These are phyloP conservation scores for Monosporozyma aerobia DNA, from an alignment of 805 yeast genomes.

Conservation along the genomic window DNA sequence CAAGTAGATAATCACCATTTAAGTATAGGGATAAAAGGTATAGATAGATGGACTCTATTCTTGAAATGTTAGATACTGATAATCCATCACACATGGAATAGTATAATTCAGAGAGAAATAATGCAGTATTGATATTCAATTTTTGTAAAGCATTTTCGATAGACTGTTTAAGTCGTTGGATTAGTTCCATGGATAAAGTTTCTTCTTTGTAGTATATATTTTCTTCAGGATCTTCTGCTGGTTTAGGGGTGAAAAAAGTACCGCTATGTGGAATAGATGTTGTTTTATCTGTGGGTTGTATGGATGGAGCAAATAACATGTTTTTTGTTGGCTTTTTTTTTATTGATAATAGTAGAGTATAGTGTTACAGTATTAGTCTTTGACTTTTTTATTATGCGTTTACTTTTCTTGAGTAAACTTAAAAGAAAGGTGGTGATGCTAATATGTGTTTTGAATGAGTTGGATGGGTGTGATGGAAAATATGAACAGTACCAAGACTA, in stretches of 20 bases:
- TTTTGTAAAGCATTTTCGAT: conserved; percentile 20
- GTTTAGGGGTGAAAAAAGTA: not conserved
- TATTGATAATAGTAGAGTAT: not conserved
- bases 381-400: no score
- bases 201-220: not conserved
- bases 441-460: no score
- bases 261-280: not conserved
- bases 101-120: conserved; percentile 75
- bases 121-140: conserved; percentile 49
- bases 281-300: not conserved
- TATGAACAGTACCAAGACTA: no score
- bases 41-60: conserved; percentile 55
- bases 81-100: conserved; percentile 41
- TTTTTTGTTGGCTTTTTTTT: no score
- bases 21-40: conserved; percentile 60
- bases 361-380: no score
- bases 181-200: not conserved
- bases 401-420: not conserved
- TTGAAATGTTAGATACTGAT: conserved; percentile 16
- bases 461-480: no score
- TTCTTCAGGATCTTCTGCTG: not conserved
- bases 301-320: not conserved
- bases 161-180: conserved; percentile 7
- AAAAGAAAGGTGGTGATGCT: not conserved
- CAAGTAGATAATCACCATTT: conserved; percentile 51